Evolutionary conservation across 2,329 filamentous ascomycete genomes (phyloP).

Genomic region (Mariannaea elegans): DNA sequence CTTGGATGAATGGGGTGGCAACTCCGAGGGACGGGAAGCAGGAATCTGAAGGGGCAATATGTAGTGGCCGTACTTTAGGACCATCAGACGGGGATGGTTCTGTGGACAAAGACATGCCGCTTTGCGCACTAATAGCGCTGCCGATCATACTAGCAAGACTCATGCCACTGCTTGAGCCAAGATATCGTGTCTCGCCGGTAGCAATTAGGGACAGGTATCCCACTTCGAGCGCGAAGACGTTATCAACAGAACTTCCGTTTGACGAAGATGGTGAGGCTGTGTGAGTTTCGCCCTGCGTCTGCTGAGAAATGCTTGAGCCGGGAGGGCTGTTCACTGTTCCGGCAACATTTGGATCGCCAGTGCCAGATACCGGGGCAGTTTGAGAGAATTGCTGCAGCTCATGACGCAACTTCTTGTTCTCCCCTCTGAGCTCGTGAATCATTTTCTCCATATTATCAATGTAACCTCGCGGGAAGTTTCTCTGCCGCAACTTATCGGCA

Average conservation of each 20-base stretch:
- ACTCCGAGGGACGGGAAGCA: background rate
- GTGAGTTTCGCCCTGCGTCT: no score
- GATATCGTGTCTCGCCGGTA: slow-evolving; percentile 16
- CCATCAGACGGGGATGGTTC: background rate
- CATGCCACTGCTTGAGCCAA: slow-evolving; percentile 17
- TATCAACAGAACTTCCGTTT: slow-evolving; percentile 1
- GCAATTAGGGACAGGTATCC: slow-evolving; percentile 17
- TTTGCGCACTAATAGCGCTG: background rate
- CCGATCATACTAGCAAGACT: slow-evolving; percentile 15
- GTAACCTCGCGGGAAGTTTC: slow-evolving; percentile 14
- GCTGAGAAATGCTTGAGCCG: no score
- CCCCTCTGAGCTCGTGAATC: slow-evolving; percentile 1
- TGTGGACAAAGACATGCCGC: background rate
- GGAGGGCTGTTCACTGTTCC: no score
- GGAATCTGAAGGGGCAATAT: background rate
- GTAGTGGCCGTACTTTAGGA: background rate
- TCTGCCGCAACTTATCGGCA: slow-evolving; percentile 19
- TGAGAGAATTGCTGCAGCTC: no score
- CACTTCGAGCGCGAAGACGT: slow-evolving; percentile 15
- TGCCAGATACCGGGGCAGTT: no score
- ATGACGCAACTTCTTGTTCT: slow-evolving; percentile 11
- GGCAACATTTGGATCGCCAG: no score
- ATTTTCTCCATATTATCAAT: slow-evolving; percentile 13
- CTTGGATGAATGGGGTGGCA: slow-evolving; percentile 4
- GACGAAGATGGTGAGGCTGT: no score